Conservation (phyloP, 1,284 basidiomycete genomes). For the Cystobasidium sp. region DNA sequence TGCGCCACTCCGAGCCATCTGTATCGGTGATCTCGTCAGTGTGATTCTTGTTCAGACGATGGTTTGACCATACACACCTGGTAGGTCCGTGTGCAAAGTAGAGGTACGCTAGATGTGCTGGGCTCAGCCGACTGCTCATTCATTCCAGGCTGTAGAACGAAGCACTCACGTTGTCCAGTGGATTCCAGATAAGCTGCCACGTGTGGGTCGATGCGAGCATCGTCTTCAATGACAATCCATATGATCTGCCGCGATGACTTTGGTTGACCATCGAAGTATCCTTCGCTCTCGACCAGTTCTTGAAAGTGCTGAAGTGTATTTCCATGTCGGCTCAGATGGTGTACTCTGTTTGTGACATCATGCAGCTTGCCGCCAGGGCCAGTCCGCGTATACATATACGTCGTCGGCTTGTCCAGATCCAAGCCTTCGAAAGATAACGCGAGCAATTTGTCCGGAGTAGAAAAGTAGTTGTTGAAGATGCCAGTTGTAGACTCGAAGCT, state of each 20-base stretch:
- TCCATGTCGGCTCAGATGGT: slow-evolving; percentile 16
- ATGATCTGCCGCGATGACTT: slow-evolving; percentile 16
- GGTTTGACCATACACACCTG: background rate
- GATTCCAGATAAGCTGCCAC: slow-evolving; percentile 10
- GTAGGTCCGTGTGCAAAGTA: slow-evolving; percentile 39
- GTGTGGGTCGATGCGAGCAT: slow-evolving; percentile 12
- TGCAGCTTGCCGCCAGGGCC: slow-evolving; percentile 31
- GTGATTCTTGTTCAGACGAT: too few relatives aligned
- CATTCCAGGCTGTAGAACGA: background rate
- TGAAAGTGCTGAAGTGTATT: slow-evolving; percentile 18
- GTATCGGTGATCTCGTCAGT: background rate
- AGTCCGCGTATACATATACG: slow-evolving; percentile 36
- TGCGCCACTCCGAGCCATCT: slow-evolving; percentile 37
- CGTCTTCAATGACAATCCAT: slow-evolving; percentile 37
- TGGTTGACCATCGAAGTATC: slow-evolving; percentile 26
- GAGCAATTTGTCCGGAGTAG: slow-evolving; percentile 19
- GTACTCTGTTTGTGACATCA: slow-evolving; percentile 10
- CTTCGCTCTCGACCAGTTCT: slow-evolving; percentile 16
- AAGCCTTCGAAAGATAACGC: slow-evolving; percentile 14
- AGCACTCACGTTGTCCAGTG: slow-evolving; percentile 9
- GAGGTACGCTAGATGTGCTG: slow-evolving; percentile 14
- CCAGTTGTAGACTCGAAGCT: background rate
- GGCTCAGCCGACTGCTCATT: background rate
- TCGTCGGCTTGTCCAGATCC: slow-evolving; percentile 25
- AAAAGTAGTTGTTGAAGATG: slow-evolving; percentile 20